Conservation (phyloP, 129 eudicot species). For the Saussurea involucrata region DNA sequence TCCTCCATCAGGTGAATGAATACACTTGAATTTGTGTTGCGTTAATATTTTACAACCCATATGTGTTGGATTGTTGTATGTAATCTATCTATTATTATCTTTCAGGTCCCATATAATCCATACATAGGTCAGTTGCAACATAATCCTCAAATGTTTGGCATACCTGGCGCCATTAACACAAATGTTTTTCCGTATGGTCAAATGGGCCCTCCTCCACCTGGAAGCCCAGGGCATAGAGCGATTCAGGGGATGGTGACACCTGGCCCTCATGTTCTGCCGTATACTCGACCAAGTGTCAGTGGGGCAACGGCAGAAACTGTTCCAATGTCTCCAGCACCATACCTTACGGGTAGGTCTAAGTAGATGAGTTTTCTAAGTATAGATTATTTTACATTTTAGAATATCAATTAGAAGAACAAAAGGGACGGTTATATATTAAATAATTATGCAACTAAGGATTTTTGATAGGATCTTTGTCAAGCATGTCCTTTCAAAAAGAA, state of each 20-base stretch:
- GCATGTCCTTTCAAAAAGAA: background rate
- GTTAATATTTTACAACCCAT: background rate
- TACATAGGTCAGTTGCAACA: slow-evolving; percentile 43
- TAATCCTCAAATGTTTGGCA: slow-evolving; percentile 48
- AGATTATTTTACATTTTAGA: background rate
- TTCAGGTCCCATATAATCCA: slow-evolving; percentile 42
- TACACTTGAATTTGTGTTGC: background rate
- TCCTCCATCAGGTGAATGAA: slow-evolving; percentile 53
- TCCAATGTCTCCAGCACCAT: slow-evolving; percentile 45
- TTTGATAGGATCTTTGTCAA: background rate
- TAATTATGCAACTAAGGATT: background rate
- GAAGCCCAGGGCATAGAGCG: slow-evolving; percentile 38
- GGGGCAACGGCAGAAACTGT: slow-evolving; percentile 42
- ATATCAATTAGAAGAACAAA: background rate
- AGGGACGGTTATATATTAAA: background rate
- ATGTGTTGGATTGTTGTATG: background rate
- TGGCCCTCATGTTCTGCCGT: slow-evolving; percentile 42
- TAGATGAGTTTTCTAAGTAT: background rate
- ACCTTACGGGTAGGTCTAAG: slow-evolving; percentile 38
- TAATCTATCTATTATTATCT: background rate
- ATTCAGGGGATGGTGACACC: slow-evolving; percentile 45
- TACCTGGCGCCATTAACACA: slow-evolving; percentile 38
- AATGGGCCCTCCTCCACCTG: slow-evolving; percentile 41
- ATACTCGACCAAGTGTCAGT: slow-evolving; percentile 40
- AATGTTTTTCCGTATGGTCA: slow-evolving; percentile 39